These are phyloP conservation scores for Saprolegnia diclina DNA, from an alignment of 352 stramenopile genomes.

Conservation along the genomic window DNA sequence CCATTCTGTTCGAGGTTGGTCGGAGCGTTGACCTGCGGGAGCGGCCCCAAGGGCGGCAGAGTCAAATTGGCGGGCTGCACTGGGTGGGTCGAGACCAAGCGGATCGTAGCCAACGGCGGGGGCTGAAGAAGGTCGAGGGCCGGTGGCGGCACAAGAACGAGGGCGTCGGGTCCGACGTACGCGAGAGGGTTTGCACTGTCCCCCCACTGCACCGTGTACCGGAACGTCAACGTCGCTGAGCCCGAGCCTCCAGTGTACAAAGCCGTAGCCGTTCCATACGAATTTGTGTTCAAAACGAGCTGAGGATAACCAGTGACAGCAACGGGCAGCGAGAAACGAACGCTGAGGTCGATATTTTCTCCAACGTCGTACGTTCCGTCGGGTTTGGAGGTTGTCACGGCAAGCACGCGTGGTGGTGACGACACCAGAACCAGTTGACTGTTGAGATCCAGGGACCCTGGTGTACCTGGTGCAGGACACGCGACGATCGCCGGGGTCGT, in stretches of 20 bases:
- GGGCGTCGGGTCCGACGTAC: slow-evolving; percentile 35
- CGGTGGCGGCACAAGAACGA: slow-evolving; percentile 33
- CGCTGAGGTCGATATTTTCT: slow-evolving; percentile 42
- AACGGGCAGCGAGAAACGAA: slow-evolving; percentile 52
- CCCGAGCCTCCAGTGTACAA: slow-evolving; percentile 47
- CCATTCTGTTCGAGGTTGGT: slow-evolving; percentile 56
- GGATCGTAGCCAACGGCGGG: slow-evolving; percentile 26
- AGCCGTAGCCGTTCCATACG: slow-evolving; percentile 36
- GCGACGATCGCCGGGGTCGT: slow-evolving; percentile 38
- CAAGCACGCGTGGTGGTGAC: slow-evolving; percentile 38
- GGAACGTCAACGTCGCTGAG: slow-evolving; percentile 42
- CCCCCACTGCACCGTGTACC: slow-evolving; percentile 37
- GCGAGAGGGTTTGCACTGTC: slow-evolving; percentile 53
- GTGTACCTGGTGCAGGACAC: slow-evolving; percentile 40
- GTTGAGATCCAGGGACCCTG: slow-evolving; percentile 41
- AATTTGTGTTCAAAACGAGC: slow-evolving; percentile 48
- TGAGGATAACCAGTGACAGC: slow-evolving; percentile 35
- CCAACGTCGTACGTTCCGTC: slow-evolving; percentile 66
- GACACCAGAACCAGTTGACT: slow-evolving; percentile 49
- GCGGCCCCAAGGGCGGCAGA: slow-evolving; percentile 41
- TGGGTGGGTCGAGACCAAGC: slow-evolving; percentile 37
- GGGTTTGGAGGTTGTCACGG: slow-evolving; percentile 34
- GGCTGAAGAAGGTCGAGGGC: neutral
- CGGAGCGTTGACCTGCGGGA: slow-evolving; percentile 44
- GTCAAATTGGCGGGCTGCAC: slow-evolving; percentile 37